Evolutionary conservation across 306 rosid genomes (phyloP), one percentile per base, ranked within the genome.

Genomic region (Quercus glauca): DNA sequence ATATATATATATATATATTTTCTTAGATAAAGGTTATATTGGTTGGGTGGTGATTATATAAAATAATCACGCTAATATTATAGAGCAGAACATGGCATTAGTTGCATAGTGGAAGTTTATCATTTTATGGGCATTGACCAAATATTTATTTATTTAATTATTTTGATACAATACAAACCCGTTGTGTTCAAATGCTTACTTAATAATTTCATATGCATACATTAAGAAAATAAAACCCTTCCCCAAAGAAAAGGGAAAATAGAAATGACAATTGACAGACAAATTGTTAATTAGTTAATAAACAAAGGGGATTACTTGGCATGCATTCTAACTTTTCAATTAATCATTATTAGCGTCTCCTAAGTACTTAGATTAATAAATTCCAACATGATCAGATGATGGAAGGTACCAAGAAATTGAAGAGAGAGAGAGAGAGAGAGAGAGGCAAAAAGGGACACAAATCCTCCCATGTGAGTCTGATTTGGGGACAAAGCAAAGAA

Each of bases 401-500:
- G 86, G 86, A 53, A 81, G 83, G 52, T 69, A 79, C 60, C 73
- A 74, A 53, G 84, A 76, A 79, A 75, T 3, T 37, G 15, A 55
- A 18, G 15, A 81, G 80, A 76, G 80, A 64, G 69, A 49, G 78
- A 84, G 78, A 84, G 51, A 55, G 73, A 69, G 81, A 71, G 83
- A 55, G 80, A 65, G 18, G 82, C 59, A 18, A 33, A 51, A 53
- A 41, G 83, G 80, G 83, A 80, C 81, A 85, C 52, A 78, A 80
- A 87, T 69, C 73, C 64, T 53, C 84, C 92, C 97, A 92, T 92
- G 96, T 92, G 93, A 89, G 88, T 74, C 26, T 87, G 89, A 89
- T 89, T 90, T 85, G 89, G 92, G 74, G 91, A 88, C 86, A 94
- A 92, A 86, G 93, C 88, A 90, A 87, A 82, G 83, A 81, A 87